phyloP scores from a whole-genome alignment of 192 early-diverging fungal species.

The Podila verticillata region DNA sequence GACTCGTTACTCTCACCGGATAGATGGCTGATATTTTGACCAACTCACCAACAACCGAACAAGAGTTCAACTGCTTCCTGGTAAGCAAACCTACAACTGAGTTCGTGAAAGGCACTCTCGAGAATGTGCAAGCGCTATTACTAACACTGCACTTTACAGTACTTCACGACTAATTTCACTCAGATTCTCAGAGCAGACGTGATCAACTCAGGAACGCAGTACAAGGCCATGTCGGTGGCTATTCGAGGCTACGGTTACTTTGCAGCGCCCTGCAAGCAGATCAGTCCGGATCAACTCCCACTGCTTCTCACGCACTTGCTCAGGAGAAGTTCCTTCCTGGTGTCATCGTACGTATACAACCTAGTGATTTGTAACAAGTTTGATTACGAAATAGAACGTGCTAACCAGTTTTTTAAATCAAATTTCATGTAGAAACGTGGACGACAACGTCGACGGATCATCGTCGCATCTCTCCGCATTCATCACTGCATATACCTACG shows the following conservation, averaged over 20 bases:
- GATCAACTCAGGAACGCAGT: constrained; percentile 19
- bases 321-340: constrained; percentile 59
- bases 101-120: background rate
- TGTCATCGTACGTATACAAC: constrained; percentile 58
- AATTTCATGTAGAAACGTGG: constrained; percentile 46
- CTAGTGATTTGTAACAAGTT: background rate
- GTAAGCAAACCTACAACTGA: constrained; percentile 5
- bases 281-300: constrained; percentile 54
- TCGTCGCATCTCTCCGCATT: constrained; percentile 64
- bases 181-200: constrained; percentile 51
- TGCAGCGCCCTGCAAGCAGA: constrained; percentile 63
- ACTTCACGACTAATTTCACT: constrained; percentile 59
- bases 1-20: background rate
- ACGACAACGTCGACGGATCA: constrained; percentile 52
- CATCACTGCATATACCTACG: constrained; percentile 68
- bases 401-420: background rate
- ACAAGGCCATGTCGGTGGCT: constrained; percentile 68
- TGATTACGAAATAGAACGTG: background rate
- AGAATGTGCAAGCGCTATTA: constrained; percentile 1
- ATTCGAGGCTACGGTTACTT: constrained; percentile 78
- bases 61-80: constrained; percentile 41
- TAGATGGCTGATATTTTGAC: constrained; percentile 43
- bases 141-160: constrained; percentile 33
- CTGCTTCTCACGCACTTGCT: constrained; percentile 58
- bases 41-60: constrained; percentile 21